Evolutionary conservation across 2,329 filamentous ascomycete species (phyloP).

Genomic region (Bipolaris oryzae): DNA sequence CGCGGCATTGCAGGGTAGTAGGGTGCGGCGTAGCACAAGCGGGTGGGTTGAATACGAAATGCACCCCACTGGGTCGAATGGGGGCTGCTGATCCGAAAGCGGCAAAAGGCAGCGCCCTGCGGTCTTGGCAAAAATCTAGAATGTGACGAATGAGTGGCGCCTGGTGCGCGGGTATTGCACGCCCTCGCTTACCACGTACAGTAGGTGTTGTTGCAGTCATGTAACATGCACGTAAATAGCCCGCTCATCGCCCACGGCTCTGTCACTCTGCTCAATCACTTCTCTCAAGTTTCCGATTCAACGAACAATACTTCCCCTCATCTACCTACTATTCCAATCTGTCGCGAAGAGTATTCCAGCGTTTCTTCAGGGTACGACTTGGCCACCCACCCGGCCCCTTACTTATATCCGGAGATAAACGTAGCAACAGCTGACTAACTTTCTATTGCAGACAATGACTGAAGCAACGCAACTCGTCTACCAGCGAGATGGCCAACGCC

Average conservation of each 20-base stretch:
- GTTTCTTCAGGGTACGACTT: neutral
- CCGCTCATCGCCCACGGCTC: neutral
- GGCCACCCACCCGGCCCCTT: neutral
- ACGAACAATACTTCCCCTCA: neutral
- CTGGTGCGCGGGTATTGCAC: neutral
- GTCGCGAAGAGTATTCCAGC: neutral
- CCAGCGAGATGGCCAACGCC: conserved; percentile 51
- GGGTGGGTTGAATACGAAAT: neutral
- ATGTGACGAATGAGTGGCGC: neutral
- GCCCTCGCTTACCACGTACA: neutral
- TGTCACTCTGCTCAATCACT: no score
- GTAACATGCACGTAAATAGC: neutral
- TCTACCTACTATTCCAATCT: neutral
- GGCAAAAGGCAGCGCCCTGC: conserved; percentile 1
- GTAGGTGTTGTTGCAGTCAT: neutral
- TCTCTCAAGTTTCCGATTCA: no score
- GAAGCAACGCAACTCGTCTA: conserved; percentile 31
- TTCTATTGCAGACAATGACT: conserved; percentile 8
- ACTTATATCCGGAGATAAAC: neutral
- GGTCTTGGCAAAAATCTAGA: neutral
- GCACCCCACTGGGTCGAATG: neutral
- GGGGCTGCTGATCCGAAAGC: neutral
- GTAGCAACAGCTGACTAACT: conserved; percentile 21
- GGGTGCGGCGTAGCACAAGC: neutral
- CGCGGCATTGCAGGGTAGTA: neutral